Evolutionary conservation across 2,329 filamentous ascomycete species (phyloP).

Genomic region (Falciphora oryzae): DNA sequence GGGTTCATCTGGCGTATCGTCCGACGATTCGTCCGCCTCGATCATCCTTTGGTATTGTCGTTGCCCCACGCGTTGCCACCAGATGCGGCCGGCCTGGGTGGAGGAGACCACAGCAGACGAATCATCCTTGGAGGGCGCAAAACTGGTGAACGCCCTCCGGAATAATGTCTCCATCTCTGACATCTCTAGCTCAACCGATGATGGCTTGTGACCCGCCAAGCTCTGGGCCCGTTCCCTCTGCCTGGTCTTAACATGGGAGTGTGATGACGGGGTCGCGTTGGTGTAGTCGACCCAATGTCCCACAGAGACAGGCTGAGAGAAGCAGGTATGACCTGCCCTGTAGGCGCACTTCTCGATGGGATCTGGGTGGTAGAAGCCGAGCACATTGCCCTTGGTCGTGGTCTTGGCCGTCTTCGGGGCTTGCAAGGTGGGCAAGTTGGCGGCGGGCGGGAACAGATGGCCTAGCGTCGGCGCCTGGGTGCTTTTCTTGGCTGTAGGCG

Average conservation of each 20-base stretch:
- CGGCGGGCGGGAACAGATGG: conserved; percentile 65
- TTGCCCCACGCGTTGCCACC: conserved; percentile 70
- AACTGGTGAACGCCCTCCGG: conserved; percentile 71
- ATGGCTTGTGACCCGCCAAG: conserved; percentile 53
- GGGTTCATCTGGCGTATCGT: conserved; percentile 27
- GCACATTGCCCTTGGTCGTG: conserved; percentile 52
- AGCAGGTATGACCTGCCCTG: conserved; percentile 52
- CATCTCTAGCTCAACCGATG: conserved; percentile 49
- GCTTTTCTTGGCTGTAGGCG: conserved; percentile 34
- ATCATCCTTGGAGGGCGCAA: conserved; percentile 71
- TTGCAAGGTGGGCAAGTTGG: conserved; percentile 58
- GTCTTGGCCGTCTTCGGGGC: conserved; percentile 68
- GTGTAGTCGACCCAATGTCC: conserved; percentile 68
- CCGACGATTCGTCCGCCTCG: conserved; percentile 35
- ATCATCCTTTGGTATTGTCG: conserved; percentile 60
- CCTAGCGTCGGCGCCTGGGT: conserved; percentile 60
- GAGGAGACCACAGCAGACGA: conserved; percentile 64
- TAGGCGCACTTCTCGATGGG: conserved; percentile 47
- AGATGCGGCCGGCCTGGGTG: conserved; percentile 61
- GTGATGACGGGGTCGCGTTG: conserved; percentile 52
- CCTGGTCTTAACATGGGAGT: conserved; percentile 51
- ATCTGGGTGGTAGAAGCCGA: conserved; percentile 31
- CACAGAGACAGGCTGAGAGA: conserved; percentile 57
- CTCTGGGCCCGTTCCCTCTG: conserved; percentile 69
- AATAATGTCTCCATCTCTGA: conserved; percentile 70